Base-by-base conservation (phyloP, 2,329 filamentous ascomycete genomes). In the Domatiomyces catenatus region DNA sequence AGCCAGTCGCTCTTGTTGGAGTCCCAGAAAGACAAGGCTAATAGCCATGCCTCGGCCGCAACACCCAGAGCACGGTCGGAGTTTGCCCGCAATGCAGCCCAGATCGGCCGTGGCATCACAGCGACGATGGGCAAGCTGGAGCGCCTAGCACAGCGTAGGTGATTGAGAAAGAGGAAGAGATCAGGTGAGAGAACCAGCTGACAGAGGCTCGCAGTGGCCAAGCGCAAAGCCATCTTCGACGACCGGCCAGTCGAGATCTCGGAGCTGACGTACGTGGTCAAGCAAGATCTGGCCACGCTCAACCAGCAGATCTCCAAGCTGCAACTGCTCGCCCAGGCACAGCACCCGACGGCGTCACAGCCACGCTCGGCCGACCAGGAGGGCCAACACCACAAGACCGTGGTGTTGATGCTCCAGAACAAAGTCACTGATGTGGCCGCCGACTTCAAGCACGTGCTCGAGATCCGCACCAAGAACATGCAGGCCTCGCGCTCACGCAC, bases 331-430 rank as follows among this genome's bases (percentile, higher is more conserved):
- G 83, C 87, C 12, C 78, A 81, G 49, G 77, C 85, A 52, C 83
- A 89, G 66, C 84, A 90, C 60, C 83, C 85, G 17, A 75, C 74
- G 57, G 65, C 66, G 4, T 70, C 67, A 53, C 68, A 69, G 42
- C 65, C 67, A 47, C 68, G 66, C 57, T 66, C 66, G 17, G 64
- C 62, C 8, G 76, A 80, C 54, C 89, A 95, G 64, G 87, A 94
- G 67, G 88, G 88, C 59, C 89, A 96, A 64, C 93, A 98, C 71
- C 94, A 94, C 73, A 94, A 94, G 69, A 95, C 96, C 63, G 92
- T 72, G 28, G 69, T 64, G 18, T 5, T 52, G 24, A 50, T 55
- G 44, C 42, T 50, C 19, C 50, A 56, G 44, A 54, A 53, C 44
- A 57, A 59, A 54, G 56, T 61, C 26, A 90, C 88, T 42, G 88